phyloP scores from a whole-genome alignment of 2,329 filamentous ascomycete species.

The Aureobasidium mangrovei region DNA sequence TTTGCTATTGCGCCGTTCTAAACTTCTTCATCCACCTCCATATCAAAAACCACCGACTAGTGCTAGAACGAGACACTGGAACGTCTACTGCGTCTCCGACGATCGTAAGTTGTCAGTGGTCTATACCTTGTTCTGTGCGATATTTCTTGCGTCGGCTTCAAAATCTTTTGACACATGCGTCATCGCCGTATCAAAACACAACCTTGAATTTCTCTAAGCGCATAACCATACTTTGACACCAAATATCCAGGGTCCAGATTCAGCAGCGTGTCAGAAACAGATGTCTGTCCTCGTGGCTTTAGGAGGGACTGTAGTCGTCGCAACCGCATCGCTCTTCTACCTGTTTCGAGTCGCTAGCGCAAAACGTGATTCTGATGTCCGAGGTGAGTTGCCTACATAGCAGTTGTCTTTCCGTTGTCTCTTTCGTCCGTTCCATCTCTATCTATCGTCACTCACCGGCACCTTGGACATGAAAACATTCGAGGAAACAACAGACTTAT shows the following conservation, averaged over 20 bases:
- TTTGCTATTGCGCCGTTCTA: not conserved
- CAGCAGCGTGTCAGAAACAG: not conserved
- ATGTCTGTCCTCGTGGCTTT: slow-evolving; percentile 9
- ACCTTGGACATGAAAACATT: not conserved
- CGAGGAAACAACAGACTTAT: slow-evolving; percentile 6
- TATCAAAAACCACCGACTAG: slow-evolving; percentile 2
- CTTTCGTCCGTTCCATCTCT: not conserved
- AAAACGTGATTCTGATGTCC: slow-evolving; percentile 5
- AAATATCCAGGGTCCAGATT: not conserved
- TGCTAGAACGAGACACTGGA: not conserved
- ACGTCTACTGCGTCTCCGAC: not conserved
- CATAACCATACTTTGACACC: slow-evolving; percentile 8
- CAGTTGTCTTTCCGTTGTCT: not conserved
- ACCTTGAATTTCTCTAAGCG: not conserved
- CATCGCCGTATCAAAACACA: slow-evolving; percentile 1
- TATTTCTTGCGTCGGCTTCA: not conserved
- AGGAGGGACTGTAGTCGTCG: slow-evolving; percentile 1
- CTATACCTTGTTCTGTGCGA: not conserved
- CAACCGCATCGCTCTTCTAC: slow-evolving; percentile 6
- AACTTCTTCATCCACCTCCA: not conserved
- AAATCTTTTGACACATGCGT: slow-evolving; percentile 6
- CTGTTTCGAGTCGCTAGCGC: slow-evolving; percentile 5
- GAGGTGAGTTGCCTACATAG: slow-evolving; percentile 11
- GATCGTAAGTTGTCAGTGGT: not conserved
- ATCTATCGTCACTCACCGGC: not conserved